A percentile compares a stretch with the other conserved stretches of the same genome.
Conservation (phyloP, 2,329 filamentous ascomycete species). For the Leptodontidium sp. region DNA sequence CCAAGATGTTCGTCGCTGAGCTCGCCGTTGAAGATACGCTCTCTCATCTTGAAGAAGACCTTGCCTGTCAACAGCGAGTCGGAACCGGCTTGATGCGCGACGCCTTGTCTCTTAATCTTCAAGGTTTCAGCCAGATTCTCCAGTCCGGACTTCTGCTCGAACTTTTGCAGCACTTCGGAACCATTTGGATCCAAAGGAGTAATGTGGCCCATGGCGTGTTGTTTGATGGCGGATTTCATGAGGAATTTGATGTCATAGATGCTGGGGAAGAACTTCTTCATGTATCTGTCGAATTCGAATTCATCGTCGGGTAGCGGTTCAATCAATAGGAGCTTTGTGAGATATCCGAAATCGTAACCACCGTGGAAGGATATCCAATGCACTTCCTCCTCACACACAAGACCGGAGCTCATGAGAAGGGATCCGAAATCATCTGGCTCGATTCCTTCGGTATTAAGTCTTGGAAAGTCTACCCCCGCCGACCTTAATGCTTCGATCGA, state of each 20-base stretch:
- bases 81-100: constrained; percentile 90
- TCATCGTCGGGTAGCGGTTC: constrained; percentile 87
- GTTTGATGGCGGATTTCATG: constrained; percentile 85
- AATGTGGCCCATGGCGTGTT: constrained; percentile 69
- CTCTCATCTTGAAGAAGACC: constrained; percentile 93
- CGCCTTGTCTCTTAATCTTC: constrained; percentile 86
- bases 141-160: constrained; percentile 89
- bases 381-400: constrained; percentile 87
- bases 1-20: constrained; percentile 85
- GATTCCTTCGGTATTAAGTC: constrained; percentile 87
- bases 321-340: constrained; percentile 92
- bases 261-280: constrained; percentile 92
- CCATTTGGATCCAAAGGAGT: constrained; percentile 65
- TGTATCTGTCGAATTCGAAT: constrained; percentile 84
- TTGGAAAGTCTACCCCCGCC: constrained; percentile 90
- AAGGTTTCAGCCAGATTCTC: constrained; percentile 95
- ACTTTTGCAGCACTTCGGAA: constrained; percentile 67
- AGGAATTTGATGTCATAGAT: constrained; percentile 97
- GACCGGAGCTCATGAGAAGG: constrained; percentile 87
- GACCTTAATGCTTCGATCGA: constrained; percentile 91
- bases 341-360: constrained; percentile 97
- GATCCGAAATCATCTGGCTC: constrained; percentile 89
- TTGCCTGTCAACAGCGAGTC: constrained; percentile 93
- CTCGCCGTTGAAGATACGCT: constrained; percentile 84
- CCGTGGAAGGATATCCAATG: constrained; percentile 98